A percentile compares a stretch with the other conserved stretches of the same genome.
Conservation (phyloP, 2,329 filamentous ascomycete genomes). For the Beauveria rudraprayagi region DNA sequence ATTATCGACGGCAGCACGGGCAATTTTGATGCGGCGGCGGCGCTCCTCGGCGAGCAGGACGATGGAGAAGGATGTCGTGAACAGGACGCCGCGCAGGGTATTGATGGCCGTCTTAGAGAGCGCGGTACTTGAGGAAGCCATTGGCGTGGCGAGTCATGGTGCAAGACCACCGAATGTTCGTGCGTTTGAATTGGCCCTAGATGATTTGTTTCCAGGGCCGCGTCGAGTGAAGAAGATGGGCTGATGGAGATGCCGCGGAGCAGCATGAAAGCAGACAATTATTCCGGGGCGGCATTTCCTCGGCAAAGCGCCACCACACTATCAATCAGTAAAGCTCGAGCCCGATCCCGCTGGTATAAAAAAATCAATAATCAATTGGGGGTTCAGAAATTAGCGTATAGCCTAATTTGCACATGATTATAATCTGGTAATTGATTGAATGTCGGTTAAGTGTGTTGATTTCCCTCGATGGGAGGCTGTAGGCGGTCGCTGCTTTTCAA, state of each 20-base stretch:
- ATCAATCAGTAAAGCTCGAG: too few relatives aligned
- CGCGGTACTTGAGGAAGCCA: conserved; percentile 40
- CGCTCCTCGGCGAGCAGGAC: conserved; percentile 49
- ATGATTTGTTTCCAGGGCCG: not conserved
- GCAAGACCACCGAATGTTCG: not conserved
- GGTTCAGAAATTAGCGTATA: too few relatives aligned
- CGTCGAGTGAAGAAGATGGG: not conserved
- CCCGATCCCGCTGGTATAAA: too few relatives aligned
- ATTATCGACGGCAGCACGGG: conserved; percentile 43
- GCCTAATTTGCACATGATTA: too few relatives aligned
- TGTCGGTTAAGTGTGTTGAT: too few relatives aligned
- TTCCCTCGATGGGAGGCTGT: too few relatives aligned
- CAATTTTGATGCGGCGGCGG: conserved; percentile 44
- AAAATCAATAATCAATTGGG: too few relatives aligned
- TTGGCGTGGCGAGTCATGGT: conserved; percentile 22
- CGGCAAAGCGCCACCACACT: not conserved
- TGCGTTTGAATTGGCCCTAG: not conserved
- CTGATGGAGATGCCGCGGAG: not conserved
- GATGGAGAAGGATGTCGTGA: conserved; percentile 51
- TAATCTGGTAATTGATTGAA: too few relatives aligned
- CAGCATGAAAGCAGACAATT: not conserved
- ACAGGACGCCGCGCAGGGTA: conserved; percentile 45
- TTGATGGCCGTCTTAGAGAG: conserved; percentile 48
- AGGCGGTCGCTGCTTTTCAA: not conserved
- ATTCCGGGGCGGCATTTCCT: conserved; percentile 10